Base-by-base conservation (phyloP, 768 basidiomycete species). In the Boletales sp. region DNA sequence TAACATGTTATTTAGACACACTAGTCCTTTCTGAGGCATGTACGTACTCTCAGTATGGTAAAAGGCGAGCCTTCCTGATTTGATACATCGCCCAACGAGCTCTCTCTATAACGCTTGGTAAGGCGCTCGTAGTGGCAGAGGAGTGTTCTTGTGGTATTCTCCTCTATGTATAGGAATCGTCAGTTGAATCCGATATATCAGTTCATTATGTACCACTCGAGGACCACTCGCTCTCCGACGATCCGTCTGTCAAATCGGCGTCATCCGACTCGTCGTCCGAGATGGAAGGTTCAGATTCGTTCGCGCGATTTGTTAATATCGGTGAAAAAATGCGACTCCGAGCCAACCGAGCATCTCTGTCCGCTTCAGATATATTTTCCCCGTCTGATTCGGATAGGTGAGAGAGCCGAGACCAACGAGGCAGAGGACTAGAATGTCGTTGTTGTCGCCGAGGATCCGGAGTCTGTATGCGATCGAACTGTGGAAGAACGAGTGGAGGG, bases 181-280 rank as follows among this genome's bases (percentile, higher is more conserved):
- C n/a, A 62, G 55, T 14, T 18, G 13, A 32, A 3, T 43, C 6
- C 15, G n/a, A 35, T n/a, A 31, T 13, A 43, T 27, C 18, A 17
- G 5, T 3, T 27, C n/a, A 24, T 3, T 37, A 57, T 60, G 40
- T 38, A 65, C 65, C 45, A 77, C 44, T 71, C 69, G 62, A 71
- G 71, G 78, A 74, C 40, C 60, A 62, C 19, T 72, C 69, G 43
- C 69, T 74, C 15, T 66, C 67, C 17, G 59, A 68, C 10, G 70
- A 67, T 41, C 50, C 55, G 41, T 85, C 84, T 2, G 82, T 86
- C 43, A 87, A 61, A 59, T 85, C 86, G 19, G 80, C 82, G 54
- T 87, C 71, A 56, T 91, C 90, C 3, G 90, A 91, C 65, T 92
- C 90, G 54, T 90, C 89, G 43, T 82, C 85, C 9, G 79, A 81